These are phyloP conservation scores for Bacterosira constricta DNA, from an alignment of 108 stramenopile genomes.

Conservation along the genomic window DNA sequence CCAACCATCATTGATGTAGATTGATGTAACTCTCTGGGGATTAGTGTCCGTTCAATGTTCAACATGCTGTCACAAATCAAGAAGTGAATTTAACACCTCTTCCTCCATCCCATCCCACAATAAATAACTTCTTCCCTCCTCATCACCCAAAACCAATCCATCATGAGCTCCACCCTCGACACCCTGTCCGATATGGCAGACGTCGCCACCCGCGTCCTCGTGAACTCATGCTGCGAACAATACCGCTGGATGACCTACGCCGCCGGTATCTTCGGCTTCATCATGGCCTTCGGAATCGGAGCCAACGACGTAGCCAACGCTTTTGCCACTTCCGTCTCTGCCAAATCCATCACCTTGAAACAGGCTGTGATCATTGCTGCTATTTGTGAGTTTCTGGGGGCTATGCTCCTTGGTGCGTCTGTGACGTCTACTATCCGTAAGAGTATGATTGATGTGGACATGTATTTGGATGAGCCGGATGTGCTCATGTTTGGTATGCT, in stretches of 20 bases:
- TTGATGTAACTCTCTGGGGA: too few species aligned
- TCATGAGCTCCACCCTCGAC: too few species aligned
- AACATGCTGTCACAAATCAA: too few species aligned
- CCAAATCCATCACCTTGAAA: conserved; percentile 71
- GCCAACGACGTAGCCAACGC: conserved; percentile 86
- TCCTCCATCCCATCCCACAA: too few species aligned
- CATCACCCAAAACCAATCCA: too few species aligned
- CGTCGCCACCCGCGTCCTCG: too few species aligned
- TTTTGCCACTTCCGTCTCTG: conserved; percentile 73
- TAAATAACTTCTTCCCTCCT: too few species aligned
- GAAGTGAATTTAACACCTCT: too few species aligned
- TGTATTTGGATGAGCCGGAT: conserved; percentile 53
- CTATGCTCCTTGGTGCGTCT: conserved; percentile 60
- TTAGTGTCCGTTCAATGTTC: too few species aligned
- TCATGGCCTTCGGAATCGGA: conserved; percentile 57
- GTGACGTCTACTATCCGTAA: conserved; percentile 67
- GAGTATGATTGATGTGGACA: conserved; percentile 54
- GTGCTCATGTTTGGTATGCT: conserved; percentile 72
- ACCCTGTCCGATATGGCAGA: too few species aligned
- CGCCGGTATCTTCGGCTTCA: conserved; percentile 52
- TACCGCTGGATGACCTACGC: conserved; percentile 53
- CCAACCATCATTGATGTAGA: too few species aligned
- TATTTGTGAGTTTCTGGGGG: conserved; percentile 72
- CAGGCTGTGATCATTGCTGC: conserved; percentile 68
- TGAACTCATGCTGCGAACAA: too few species aligned